A percentile compares a stretch with the other conserved stretches of the same genome.
Evolutionary conservation across 345 rosid genomes (phyloP).

Genomic region (Brassica carinata): DNA sequence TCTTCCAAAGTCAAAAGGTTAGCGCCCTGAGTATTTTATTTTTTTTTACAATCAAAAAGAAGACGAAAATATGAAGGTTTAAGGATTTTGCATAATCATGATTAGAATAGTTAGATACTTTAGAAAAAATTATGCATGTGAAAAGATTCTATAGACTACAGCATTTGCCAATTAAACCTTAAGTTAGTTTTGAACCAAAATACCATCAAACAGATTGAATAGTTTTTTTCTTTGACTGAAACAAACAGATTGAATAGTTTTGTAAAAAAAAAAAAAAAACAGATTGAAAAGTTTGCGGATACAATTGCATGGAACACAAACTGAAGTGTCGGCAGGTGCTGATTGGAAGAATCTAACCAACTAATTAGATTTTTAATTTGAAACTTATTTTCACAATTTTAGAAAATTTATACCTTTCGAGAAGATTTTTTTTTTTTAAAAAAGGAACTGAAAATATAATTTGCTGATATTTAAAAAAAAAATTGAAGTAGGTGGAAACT

Average conservation of each 20-base stretch:
- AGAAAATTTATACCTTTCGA: not conserved
- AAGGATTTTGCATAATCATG: no score
- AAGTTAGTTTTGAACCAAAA: not conserved
- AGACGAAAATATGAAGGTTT: not conserved
- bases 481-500: constrained; percentile 33
- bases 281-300: not conserved
- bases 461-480: not conserved
- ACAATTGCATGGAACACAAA: not conserved
- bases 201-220: not conserved
- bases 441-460: not conserved
- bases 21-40: not conserved
- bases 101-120: no score
- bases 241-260: not conserved
- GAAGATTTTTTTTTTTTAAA: no score
- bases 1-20: not conserved
- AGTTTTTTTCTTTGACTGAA: not conserved
- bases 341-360: not conserved
- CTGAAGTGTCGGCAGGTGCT: not conserved
- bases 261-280: not conserved
- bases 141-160: not conserved
- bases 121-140: not conserved
- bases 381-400: not conserved
- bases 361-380: not conserved
- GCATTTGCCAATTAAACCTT: not conserved
- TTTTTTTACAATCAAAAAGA: not conserved